Conservation (phyloP, 352 stramenopile species). For the Aphanomyces euteiches region DNA sequence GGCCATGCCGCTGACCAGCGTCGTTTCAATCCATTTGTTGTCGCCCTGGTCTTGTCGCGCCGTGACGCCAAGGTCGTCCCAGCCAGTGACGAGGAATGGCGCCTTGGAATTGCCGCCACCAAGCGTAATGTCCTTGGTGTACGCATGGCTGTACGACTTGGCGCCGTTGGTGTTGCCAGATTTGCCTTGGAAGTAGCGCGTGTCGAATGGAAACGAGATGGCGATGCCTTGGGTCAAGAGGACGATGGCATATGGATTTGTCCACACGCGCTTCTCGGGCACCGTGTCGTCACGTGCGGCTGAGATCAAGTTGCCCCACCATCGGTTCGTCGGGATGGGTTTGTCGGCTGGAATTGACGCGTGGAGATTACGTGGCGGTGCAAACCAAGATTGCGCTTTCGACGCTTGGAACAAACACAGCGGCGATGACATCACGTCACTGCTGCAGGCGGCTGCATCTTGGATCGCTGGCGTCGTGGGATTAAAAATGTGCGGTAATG, state of each 20-base stretch:
- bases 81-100: conserved; percentile 51
- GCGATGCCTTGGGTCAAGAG: conserved; percentile 52
- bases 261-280: conserved; percentile 51
- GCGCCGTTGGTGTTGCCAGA: conserved; percentile 38
- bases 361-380: conserved; percentile 52
- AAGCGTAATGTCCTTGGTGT: conserved; percentile 14
- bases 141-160: conserved; percentile 57
- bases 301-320: conserved; percentile 74
- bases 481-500: neutral
- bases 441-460: neutral
- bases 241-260: conserved; percentile 61
- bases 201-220: conserved; percentile 64
- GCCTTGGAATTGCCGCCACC: neutral
- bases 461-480: neutral
- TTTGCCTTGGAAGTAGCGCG: conserved; percentile 54
- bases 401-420: conserved; percentile 11
- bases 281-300: conserved; percentile 32
- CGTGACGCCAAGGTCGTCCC: conserved; percentile 62
- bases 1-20: conserved; percentile 63
- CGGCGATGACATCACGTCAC: neutral
- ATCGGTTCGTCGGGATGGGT: conserved; percentile 66
- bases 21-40: conserved; percentile 39
- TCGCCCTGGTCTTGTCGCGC: conserved; percentile 39
- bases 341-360: conserved; percentile 35
- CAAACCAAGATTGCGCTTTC: conserved; percentile 26